A percentile compares a stretch with the other conserved stretches of the same genome.
Evolutionary conservation across 2,329 filamentous ascomycete species (phyloP).

Genomic region (Dendryphion nanum): DNA sequence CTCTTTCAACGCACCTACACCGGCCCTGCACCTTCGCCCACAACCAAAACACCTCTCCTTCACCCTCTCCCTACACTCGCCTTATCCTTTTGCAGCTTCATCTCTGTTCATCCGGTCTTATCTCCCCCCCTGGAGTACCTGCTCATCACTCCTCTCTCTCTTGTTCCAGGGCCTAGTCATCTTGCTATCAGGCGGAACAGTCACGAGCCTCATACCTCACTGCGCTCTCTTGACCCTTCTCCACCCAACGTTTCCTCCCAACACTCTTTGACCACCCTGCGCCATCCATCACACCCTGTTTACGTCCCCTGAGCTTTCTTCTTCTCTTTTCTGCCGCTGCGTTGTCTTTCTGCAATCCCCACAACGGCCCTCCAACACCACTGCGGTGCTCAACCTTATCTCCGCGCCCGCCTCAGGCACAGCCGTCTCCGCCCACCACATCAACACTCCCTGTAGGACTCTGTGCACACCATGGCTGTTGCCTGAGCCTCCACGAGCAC

Average conservation of each 20-base stretch:
- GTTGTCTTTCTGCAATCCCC: constrained; percentile 7
- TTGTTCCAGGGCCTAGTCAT: constrained; percentile 14
- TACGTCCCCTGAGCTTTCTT: neutral
- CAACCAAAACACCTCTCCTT: too few relatives aligned
- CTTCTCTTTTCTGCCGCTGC: neutral
- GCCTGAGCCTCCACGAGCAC: constrained; percentile 28
- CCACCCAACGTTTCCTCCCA: constrained; percentile 19
- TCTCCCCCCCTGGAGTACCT: too few relatives aligned
- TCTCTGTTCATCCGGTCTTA: too few relatives aligned
- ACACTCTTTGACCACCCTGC: constrained; percentile 8
- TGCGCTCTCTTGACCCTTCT: constrained; percentile 18
- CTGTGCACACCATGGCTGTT: constrained; percentile 32
- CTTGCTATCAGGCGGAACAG: constrained; percentile 26
- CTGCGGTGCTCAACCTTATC: constrained; percentile 34
- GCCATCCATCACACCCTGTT: neutral
- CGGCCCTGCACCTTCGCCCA: too few relatives aligned
- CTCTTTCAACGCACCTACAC: too few relatives aligned
- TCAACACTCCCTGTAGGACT: constrained; percentile 13
- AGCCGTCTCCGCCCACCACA: constrained; percentile 9
- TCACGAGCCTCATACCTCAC: constrained; percentile 23
- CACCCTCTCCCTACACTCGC: too few relatives aligned
- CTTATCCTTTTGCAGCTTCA: too few relatives aligned
- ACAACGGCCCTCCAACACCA: constrained; percentile 5
- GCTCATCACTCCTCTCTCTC: too few relatives aligned
- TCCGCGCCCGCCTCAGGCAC: constrained; percentile 22